Percentiles rank a stretch among this genome's conserved stretches.
These are phyloP conservation scores for Dipteronia dyeriana DNA, from an alignment of 345 rosid genomes.

Conservation along the genomic window DNA sequence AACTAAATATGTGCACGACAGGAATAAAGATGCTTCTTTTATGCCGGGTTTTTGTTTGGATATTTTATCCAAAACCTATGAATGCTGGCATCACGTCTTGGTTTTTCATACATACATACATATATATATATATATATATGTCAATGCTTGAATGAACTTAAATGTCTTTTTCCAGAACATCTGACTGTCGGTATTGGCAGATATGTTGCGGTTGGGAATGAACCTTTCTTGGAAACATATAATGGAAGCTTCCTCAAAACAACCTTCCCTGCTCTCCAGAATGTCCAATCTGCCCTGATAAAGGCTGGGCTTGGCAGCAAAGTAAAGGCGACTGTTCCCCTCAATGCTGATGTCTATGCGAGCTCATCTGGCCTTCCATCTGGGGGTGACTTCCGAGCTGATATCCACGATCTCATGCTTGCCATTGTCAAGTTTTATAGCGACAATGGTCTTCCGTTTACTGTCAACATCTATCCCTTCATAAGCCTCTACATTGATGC, in stretches of 20 bases:
- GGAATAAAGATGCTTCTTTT: background rate
- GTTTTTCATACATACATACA: background rate
- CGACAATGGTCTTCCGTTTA: slow-evolving; percentile 66
- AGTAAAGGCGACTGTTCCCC: slow-evolving; percentile 82
- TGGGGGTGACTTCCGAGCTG: slow-evolving; percentile 86
- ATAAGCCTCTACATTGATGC: slow-evolving; percentile 77
- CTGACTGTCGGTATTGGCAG: slow-evolving; percentile 46
- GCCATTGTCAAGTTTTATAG: slow-evolving; percentile 72
- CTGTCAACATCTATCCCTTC: slow-evolving; percentile 92
- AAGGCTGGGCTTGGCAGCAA: slow-evolving; percentile 71
- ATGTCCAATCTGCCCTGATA: slow-evolving; percentile 77
- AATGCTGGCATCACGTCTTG: background rate
- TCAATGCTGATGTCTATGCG: slow-evolving; percentile 82
- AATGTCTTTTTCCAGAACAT: slow-evolving; percentile 13
- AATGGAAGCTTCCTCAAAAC: slow-evolving; percentile 64
- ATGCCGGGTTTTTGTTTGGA: background rate
- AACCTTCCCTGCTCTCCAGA: slow-evolving; percentile 76
- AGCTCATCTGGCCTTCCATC: slow-evolving; percentile 54
- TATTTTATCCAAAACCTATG: background rate
- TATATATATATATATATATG: no score
- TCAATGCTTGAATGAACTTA: background rate
- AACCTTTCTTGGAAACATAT: slow-evolving; percentile 83
- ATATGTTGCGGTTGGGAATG: slow-evolving; percentile 94
- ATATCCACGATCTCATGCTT: slow-evolving; percentile 75
- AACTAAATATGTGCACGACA: background rate